Evolutionary conservation across 495 filamentous ascomycete genomes (phyloP), one percentile per base, ranked within the genome.

Genomic region (Aspergillus nidulans): DNA sequence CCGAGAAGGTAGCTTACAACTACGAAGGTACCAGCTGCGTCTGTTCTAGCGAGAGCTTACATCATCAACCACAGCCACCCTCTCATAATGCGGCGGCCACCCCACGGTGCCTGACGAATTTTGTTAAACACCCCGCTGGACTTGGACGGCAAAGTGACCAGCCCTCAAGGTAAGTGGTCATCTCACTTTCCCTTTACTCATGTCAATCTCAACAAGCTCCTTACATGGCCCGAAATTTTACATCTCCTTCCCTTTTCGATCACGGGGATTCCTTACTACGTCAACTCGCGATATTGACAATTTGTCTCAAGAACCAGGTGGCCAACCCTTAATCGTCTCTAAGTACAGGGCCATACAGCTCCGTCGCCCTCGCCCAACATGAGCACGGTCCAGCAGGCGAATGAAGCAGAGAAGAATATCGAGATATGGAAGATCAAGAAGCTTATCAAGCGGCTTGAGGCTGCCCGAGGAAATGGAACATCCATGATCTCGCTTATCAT

Each of bases 401-500:
- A 85, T 76, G 95, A 97, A 70, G 92, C 91, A 40, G 94, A 98
- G 79, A 97, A 97, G 83, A 98, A 97, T 70, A 91, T 95, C 54
- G 78, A 82, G 65, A 81, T 88, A 74, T 87, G 85, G 85, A 88
- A 90, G 78, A 86, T 98, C 57, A 98, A 98, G 82, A 97, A 98
- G 77, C 77, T 96, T 61, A 94, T 96, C 74, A 96, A 96, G 77
- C 86, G 92, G 51, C 87, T 96, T 62, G 92, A 96, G 71, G 86
- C 88, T 51, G 91, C 91, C 43, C 77, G 91, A 62, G 92, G 92
- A 70, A 97, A 97, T 80, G 92, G 92, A 76, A 97, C 92, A 55
- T 90, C 85, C 71, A 97, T 97, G 94, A 98, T 98, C 69, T 97
- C 92, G 30, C 83, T 98, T 62, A 97, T 98, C 62, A 98, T 98